Evolutionary conservation across 179 eudicot species (phyloP).

Genomic region (Corrigiola litoralis): DNA sequence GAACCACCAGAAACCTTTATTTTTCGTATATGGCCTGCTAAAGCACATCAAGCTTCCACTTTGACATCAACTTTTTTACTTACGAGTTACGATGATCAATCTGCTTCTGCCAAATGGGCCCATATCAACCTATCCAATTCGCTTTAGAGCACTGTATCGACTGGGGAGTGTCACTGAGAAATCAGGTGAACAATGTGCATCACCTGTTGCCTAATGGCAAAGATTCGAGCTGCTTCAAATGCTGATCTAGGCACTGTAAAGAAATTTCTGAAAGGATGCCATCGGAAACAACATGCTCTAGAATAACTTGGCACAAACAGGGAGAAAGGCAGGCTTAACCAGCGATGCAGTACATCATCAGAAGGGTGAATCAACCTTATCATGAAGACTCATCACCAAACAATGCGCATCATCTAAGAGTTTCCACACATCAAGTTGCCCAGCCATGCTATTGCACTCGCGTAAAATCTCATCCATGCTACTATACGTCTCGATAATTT

Average conservation of each 20-base stretch:
- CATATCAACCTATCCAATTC: not conserved
- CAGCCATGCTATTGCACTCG: slow-evolving; percentile 90
- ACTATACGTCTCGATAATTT: slow-evolving; percentile 72
- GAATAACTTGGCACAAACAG: not conserved
- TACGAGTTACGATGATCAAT: not conserved
- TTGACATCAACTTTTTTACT: not conserved
- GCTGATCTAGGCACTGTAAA: slow-evolving; percentile 3
- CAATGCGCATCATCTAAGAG: slow-evolving; percentile 79
- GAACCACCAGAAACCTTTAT: not conserved
- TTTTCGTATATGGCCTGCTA: too few species aligned
- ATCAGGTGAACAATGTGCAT: not conserved
- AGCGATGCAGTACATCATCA: slow-evolving; percentile 5
- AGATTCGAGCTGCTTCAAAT: not conserved
- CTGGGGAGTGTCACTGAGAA: not conserved
- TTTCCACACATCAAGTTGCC: slow-evolving; percentile 91
- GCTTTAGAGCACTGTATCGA: not conserved
- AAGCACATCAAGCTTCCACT: not conserved
- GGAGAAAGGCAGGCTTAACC: not conserved
- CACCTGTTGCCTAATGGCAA: not conserved
- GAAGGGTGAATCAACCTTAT: slow-evolving; percentile 42
- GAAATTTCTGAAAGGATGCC: not conserved
- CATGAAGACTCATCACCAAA: slow-evolving; percentile 77
- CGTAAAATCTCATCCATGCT: slow-evolving; percentile 95
- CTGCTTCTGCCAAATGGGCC: not conserved
- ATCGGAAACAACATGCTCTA: not conserved